Evolutionary conservation across 257 asterid genomes (phyloP).

Genomic region (Datura wrightii): DNA sequence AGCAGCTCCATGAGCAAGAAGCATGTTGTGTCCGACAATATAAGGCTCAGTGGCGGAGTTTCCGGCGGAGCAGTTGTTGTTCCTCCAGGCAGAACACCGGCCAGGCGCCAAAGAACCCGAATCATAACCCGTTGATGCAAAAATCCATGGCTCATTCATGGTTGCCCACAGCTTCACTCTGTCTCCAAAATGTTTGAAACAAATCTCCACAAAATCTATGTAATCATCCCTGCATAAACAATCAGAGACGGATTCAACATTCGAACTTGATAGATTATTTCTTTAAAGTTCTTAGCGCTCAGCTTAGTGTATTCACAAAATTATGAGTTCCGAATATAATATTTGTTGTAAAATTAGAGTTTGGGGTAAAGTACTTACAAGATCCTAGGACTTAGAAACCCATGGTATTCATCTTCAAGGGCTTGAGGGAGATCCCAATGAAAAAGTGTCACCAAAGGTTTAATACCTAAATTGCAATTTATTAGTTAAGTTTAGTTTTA

Average conservation of each 20-base stretch:
- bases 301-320: background rate
- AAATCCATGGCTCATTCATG: constrained; percentile 54
- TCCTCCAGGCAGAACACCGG: constrained; percentile 53
- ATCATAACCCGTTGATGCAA: constrained; percentile 51
- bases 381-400: constrained; percentile 60
- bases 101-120: constrained; percentile 55
- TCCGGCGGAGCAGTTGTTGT: constrained; percentile 49
- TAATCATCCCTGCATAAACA: constrained; percentile 53
- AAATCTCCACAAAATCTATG: constrained; percentile 51
- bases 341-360: background rate
- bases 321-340: background rate
- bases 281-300: background rate
- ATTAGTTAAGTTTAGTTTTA: background rate
- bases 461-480: constrained; percentile 44
- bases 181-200: constrained; percentile 68
- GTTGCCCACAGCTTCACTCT: constrained; percentile 69
- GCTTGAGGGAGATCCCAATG: constrained; percentile 90
- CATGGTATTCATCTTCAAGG: constrained; percentile 68
- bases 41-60: constrained; percentile 69
- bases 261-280: background rate
- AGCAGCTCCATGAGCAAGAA: constrained; percentile 57
- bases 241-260: background rate
- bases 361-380: constrained; percentile 50
- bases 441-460: constrained; percentile 63
- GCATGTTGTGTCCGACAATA: constrained; percentile 54